Base-by-base conservation (phyloP, 139 green algal species). In the Microglena sp. region DNA sequence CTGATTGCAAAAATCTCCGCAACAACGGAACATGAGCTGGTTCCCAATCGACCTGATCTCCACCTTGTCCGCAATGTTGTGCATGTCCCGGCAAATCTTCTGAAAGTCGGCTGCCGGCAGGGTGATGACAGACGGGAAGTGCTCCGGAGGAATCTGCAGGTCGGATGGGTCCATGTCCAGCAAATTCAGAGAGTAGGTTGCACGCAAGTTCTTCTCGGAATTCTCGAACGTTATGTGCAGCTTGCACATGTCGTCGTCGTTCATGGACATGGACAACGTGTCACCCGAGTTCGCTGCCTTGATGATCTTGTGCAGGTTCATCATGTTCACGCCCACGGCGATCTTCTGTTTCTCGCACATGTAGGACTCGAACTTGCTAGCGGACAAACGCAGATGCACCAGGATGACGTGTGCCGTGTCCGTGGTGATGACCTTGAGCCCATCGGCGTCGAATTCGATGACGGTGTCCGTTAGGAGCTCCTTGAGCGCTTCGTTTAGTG, bases 61-160 rank as follows among this genome's bases (percentile, higher is more conserved):
- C 1, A 73, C 45, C 5, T 34, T 29, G 5, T 73, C 67, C 2
- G 45, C 32, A 4, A 73, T 7, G 43, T 64, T 54, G 45, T 68
- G 43, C 45, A 73, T 63, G 45, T 73, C 67, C 15, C 67, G 36
- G 58, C 59, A 73, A 26, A 73, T 68, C 67, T 73, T 73, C 30
- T 73, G 67, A 22, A 73, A 66, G 33, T 73, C 67, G 33, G 11
- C 22, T 1, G 31, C 45, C 3, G 60, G 59, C 44, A 73, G 31
- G 22, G 46, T 64, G n/a, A 73, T 73, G n/a, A 64, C 46, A 0
- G 45, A 43, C 0, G 44, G 36, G 59, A 73, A 73, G 26, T 63
- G 6, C 2, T n/a, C 18, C 5, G 67, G 67, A 5, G 31, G 11
- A 2, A 73, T 54, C 28, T 11, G n/a, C 26, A 73, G 62, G 1